Conservation (phyloP, 129 eudicot genomes). For the Scalesia atractyloides region DNA sequence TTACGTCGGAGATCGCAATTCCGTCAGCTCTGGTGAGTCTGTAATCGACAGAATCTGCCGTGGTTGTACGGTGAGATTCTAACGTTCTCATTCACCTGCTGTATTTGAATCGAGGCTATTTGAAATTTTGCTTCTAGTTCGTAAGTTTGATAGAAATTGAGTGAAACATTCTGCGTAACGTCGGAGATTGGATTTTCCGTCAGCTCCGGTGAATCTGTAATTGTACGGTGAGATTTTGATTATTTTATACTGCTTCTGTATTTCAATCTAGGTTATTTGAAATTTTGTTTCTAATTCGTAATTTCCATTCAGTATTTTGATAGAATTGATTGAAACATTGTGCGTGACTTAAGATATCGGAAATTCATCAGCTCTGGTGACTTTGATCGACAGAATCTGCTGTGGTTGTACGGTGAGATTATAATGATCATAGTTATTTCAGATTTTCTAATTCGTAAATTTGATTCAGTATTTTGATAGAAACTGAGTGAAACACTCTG, state of each 20-base stretch:
- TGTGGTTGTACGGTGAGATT: conserved; percentile 29
- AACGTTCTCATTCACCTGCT: conserved; percentile 6
- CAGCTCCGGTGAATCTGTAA: conserved; percentile 22
- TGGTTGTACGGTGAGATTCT: conserved; percentile 28
- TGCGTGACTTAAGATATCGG: conserved; percentile 15
- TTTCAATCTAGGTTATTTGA: conserved; percentile 17
- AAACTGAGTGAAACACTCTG: conserved; percentile 1
- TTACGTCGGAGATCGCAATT: conserved; percentile 25
- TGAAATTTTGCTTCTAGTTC: not conserved
- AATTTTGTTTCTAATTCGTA: not conserved
- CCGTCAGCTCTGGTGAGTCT: conserved; percentile 28
- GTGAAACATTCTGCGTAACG: conserved; percentile 1
- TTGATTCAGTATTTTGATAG: conserved; percentile 1
- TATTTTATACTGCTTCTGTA: conserved; percentile 4
- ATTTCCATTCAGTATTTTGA: conserved; percentile 2
- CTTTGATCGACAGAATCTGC: conserved; percentile 34
- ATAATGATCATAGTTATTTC: conserved; percentile 6
- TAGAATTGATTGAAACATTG: not conserved
- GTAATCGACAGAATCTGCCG: conserved; percentile 30
- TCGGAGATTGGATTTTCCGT: conserved; percentile 18
- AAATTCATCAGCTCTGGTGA: conserved; percentile 23
- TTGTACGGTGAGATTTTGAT: conserved; percentile 26
- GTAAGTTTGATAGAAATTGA: not conserved
- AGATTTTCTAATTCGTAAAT: not conserved
- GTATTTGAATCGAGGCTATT: conserved; percentile 2